Conservation (phyloP, 768 basidiomycete genomes). For the Albatrellus ellisii region DNA sequence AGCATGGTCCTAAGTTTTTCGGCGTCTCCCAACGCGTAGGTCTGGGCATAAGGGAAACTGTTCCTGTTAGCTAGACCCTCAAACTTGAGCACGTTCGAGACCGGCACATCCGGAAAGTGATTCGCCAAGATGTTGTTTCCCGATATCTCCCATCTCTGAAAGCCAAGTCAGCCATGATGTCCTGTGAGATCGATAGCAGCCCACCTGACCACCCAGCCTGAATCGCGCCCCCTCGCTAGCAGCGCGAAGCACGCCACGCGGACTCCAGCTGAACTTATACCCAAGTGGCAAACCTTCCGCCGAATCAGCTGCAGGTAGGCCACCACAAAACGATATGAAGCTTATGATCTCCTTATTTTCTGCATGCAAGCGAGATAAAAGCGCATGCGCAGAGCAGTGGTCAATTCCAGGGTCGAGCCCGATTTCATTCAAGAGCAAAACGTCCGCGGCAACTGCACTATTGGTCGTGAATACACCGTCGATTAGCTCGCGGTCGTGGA, state of each 20-base stretch:
- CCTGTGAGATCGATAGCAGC: slow-evolving; percentile 14
- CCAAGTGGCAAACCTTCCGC: slow-evolving; percentile 50
- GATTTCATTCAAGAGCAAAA: slow-evolving; percentile 81
- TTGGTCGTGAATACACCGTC: background rate
- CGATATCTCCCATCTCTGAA: slow-evolving; percentile 33
- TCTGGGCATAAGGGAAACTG: slow-evolving; percentile 54
- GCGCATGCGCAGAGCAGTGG: slow-evolving; percentile 71
- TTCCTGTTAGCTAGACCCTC: slow-evolving; percentile 86
- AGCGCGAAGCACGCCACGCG: slow-evolving; percentile 73
- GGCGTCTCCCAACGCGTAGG: slow-evolving; percentile 41
- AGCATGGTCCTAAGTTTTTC: slow-evolving; percentile 46
- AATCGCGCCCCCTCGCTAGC: slow-evolving; percentile 63
- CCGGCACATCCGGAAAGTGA: slow-evolving; percentile 53
- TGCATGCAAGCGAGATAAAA: slow-evolving; percentile 39
- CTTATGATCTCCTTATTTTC: slow-evolving; percentile 46
- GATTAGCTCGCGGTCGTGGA: background rate
- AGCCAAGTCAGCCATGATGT: too few species aligned
- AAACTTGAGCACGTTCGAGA: slow-evolving; percentile 46
- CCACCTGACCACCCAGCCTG: slow-evolving; percentile 42
- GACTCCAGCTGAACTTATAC: slow-evolving; percentile 95
- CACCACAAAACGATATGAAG: slow-evolving; percentile 89
- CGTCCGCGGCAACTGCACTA: slow-evolving; percentile 47
- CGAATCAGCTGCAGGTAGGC: slow-evolving; percentile 68
- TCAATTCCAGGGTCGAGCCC: slow-evolving; percentile 86
- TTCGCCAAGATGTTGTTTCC: slow-evolving; percentile 41